Conservation (phyloP, 2,329 filamentous ascomycete species). For the Fusarium agapanthi region DNA sequence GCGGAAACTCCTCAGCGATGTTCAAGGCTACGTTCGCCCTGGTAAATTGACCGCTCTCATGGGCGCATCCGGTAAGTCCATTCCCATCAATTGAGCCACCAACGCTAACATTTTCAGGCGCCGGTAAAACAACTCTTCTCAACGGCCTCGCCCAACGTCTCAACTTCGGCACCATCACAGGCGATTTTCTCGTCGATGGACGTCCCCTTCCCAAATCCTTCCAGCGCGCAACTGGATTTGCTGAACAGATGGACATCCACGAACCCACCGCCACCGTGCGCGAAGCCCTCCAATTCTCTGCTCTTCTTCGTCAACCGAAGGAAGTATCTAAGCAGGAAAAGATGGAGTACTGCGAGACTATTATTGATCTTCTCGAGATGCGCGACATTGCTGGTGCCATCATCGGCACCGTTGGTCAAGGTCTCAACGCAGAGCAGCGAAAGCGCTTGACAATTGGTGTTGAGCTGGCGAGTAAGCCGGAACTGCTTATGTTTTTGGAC, state of each 20-base stretch:
- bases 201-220: conserved; percentile 76
- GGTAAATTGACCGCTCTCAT: conserved; percentile 83
- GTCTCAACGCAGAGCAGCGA: conserved; percentile 68
- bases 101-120: conserved; percentile 35
- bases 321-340: conserved; percentile 69
- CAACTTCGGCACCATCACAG: conserved; percentile 78
- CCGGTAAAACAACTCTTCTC: conserved; percentile 78
- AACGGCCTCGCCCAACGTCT: conserved; percentile 79
- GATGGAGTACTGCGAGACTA: conserved; percentile 72
- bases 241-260: conserved; percentile 73
- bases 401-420: conserved; percentile 66
- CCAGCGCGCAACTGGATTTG: conserved; percentile 79
- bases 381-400: conserved; percentile 71
- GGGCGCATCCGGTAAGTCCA: conserved; percentile 60
- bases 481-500: conserved; percentile 71
- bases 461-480: conserved; percentile 65
- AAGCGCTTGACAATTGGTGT: conserved; percentile 66
- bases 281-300: conserved; percentile 73
- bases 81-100: fast-evolving
- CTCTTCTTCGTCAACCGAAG: conserved; percentile 68
- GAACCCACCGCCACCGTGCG: conserved; percentile 72
- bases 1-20: conserved; percentile 76
- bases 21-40: conserved; percentile 86
- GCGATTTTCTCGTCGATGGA: conserved; percentile 83
- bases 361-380: conserved; percentile 76